Evolutionary conservation across 2,329 filamentous ascomycete genomes (phyloP).

Genomic region (Cryphonectria naterciae): DNA sequence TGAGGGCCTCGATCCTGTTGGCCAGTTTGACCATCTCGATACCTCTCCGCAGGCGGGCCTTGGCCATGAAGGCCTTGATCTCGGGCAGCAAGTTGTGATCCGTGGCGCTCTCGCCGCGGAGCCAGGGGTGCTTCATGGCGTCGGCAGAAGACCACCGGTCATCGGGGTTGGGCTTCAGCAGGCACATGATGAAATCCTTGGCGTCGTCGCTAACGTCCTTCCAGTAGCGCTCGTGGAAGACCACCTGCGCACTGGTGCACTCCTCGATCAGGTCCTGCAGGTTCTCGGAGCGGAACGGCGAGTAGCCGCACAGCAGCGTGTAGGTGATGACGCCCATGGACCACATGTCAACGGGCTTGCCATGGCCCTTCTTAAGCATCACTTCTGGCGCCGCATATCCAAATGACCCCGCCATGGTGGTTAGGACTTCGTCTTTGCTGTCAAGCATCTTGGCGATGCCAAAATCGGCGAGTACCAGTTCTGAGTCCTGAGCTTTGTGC

Average conservation of each 20-base stretch:
- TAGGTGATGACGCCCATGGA: constrained; percentile 98
- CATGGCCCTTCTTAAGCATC: constrained; percentile 96
- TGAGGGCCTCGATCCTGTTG: constrained; percentile 93
- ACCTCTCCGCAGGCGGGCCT: constrained; percentile 86
- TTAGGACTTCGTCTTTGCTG: constrained; percentile 85
- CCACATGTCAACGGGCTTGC: constrained; percentile 99
- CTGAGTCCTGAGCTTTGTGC: constrained; percentile 74
- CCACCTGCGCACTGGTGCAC: constrained; percentile 79
- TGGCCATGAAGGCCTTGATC: constrained; percentile 91
- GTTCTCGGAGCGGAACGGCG: constrained; percentile 94
- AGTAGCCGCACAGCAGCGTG: constrained; percentile 96
- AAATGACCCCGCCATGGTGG: constrained; percentile 98
- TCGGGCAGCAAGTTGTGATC: constrained; percentile 98
- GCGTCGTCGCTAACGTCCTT: constrained; percentile 94
- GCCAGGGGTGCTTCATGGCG: constrained; percentile 83
- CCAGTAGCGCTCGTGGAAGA: constrained; percentile 99
- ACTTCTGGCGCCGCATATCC: constrained; percentile 97
- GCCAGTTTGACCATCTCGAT: constrained; percentile 96
- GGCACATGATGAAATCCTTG: constrained; percentile 86
- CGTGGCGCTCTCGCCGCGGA: constrained; percentile 86
- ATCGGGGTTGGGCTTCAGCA: constrained; percentile 79
- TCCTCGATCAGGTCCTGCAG: constrained; percentile 92
- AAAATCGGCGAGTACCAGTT: constrained; percentile 93
- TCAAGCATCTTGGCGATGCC: constrained; percentile 99
- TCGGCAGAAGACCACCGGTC: constrained; percentile 78